Percentiles rank a stretch among this genome's conserved stretches.
These are phyloP conservation scores for Aeschynomene evenia DNA, from an alignment of 306 rosid genomes.

Conservation along the genomic window DNA sequence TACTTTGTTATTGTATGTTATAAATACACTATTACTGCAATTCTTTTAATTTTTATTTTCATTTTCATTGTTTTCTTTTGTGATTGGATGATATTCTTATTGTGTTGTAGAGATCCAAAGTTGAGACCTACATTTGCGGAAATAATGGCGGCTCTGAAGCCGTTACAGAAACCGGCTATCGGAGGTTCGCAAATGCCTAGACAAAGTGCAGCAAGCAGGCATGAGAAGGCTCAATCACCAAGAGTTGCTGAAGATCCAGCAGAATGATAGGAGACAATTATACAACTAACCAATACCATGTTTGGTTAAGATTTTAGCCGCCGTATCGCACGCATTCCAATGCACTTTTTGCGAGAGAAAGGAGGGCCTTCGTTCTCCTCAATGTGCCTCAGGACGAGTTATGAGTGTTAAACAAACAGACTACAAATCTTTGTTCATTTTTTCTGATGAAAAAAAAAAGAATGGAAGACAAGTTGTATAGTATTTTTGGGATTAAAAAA, in stretches of 20 bases:
- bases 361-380: too few relatives aligned
- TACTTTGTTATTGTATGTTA: conserved; percentile 5
- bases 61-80: neutral
- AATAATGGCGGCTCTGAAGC: conserved; percentile 88
- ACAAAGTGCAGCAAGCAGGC: conserved; percentile 31
- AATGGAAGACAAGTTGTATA: conserved; percentile 46
- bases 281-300: conserved; percentile 43
- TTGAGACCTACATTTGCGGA: conserved; percentile 89
- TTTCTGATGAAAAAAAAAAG: conserved; percentile 41
- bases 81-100: conserved; percentile 26
- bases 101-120: conserved; percentile 72
- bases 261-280: conserved; percentile 36
- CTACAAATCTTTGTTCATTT: conserved; percentile 42
- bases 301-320: too few relatives aligned
- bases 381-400: too few relatives aligned
- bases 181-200: conserved; percentile 62
- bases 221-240: conserved; percentile 39
- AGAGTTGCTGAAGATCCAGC: conserved; percentile 44
- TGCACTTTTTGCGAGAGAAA: too few relatives aligned
- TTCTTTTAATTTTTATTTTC: too few relatives aligned
- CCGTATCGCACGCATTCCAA: too few relatives aligned
- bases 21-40: neutral
- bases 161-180: conserved; percentile 68
- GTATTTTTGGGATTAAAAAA: conserved; percentile 36
- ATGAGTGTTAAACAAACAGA: too few relatives aligned